Percentiles rank a stretch among this genome's conserved stretches.
These are phyloP conservation scores for Terfezia boudieri DNA, from an alignment of 495 filamentous ascomycete species.

Conservation along the genomic window DNA sequence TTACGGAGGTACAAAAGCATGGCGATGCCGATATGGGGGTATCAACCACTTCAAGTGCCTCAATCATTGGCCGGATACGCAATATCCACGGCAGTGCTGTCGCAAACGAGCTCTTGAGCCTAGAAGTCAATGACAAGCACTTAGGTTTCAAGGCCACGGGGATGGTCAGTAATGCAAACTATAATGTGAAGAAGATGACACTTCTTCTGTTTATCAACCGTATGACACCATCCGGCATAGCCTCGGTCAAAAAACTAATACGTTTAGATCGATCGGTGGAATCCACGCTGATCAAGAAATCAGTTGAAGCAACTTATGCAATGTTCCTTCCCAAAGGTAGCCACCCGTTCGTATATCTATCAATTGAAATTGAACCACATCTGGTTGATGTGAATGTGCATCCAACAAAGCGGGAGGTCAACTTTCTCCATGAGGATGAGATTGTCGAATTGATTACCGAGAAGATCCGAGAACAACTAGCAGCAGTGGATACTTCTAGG, in stretches of 20 bases:
- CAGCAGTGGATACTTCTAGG: conserved; percentile 79
- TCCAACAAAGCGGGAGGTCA: conserved; percentile 92
- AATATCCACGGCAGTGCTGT: conserved; percentile 72
- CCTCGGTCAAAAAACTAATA: not conserved
- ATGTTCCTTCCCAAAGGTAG: conserved; percentile 82
- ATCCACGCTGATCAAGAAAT: conserved; percentile 69
- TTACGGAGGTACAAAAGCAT: conserved; percentile 22
- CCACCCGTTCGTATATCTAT: conserved; percentile 85
- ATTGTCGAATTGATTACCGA: conserved; percentile 76
- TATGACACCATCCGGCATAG: not conserved
- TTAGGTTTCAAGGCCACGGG: conserved; percentile 68
- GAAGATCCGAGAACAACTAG: conserved; percentile 55
- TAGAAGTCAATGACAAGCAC: conserved; percentile 46
- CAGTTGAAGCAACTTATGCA: conserved; percentile 77
- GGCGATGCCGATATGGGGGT: conserved; percentile 68
- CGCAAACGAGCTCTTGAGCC: conserved; percentile 72
- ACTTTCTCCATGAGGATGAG: conserved; percentile 95
- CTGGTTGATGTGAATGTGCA: conserved; percentile 96
- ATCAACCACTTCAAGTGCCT: conserved; percentile 48
- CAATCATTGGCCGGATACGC: conserved; percentile 58
- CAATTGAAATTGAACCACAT: conserved; percentile 77
- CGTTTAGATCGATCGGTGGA: conserved; percentile 60
- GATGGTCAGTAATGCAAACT: conserved; percentile 82
- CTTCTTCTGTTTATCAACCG: conserved; percentile 89
- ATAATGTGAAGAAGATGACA: conserved; percentile 75